These are phyloP conservation scores for Lindgomyces ingoldianus DNA, from an alignment of 495 filamentous ascomycete species.

Conservation along the genomic window DNA sequence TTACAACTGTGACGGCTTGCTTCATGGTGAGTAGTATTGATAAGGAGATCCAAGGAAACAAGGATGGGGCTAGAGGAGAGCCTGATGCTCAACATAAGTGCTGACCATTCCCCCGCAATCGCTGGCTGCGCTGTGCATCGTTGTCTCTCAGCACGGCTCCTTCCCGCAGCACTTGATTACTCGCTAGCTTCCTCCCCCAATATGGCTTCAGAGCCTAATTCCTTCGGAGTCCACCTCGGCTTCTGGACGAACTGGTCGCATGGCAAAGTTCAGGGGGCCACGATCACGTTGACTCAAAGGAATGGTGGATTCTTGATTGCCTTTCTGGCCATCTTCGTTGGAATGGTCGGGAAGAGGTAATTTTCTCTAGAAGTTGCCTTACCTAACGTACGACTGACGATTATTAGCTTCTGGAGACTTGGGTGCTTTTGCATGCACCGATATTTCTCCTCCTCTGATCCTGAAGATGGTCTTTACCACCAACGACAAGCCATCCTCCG, in stretches of 20 bases:
- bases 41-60: neutral
- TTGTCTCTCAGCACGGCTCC: neutral
- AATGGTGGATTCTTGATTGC: conserved; percentile 47
- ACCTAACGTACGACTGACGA: neutral
- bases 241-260: conserved; percentile 51
- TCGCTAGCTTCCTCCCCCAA: neutral
- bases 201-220: neutral
- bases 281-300: conserved; percentile 44
- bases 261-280: conserved; percentile 45
- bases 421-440: conserved; percentile 47
- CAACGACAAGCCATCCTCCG: conserved; percentile 47
- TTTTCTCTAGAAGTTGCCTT: neutral
- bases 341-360: conserved; percentile 38
- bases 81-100: conserved; percentile 2
- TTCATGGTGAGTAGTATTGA: neutral
- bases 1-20: neutral
- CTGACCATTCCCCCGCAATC: neutral
- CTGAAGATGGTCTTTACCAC: conserved; percentile 33
- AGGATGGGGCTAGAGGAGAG: neutral
- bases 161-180: neutral
- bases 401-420: conserved; percentile 46
- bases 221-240: conserved; percentile 36
- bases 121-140: neutral
- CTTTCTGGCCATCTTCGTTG: conserved; percentile 49
- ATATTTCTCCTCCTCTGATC: conserved; percentile 13